Evolutionary conservation across 805 yeast species (phyloP), one percentile per base, ranked within the genome.

Genomic region (Tetrapisispora arboricola): DNA sequence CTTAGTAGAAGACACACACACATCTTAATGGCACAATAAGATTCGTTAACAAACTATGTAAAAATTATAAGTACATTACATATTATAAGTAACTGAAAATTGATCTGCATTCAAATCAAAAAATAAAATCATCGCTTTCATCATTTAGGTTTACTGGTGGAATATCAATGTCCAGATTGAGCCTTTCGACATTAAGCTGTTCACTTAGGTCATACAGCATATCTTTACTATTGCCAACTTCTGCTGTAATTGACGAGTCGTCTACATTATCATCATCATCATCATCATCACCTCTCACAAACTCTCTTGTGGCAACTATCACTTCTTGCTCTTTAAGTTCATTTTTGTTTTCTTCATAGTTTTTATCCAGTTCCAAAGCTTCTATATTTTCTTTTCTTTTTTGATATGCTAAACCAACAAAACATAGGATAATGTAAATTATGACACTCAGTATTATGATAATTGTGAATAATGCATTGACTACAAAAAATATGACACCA

Each of bases 401-500:
- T 25, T 24, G 20, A 17, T 16, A 25, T 16, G 16, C 16, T 12
- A 9, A 11, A 16, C 37, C 37, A 8, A 22, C 4, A 4, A 34
- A 24, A 30, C 37, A 34, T 6, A 34, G 15, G 11, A 22, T 57
- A 42, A 80, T 73, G 49, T 82, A 78, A 2, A 78, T 76, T 44
- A 87, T n/a, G 68, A 51, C 84, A 80, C 65, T 79, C 61, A 24
- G 86, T 49, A 58, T 70, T 50, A 88, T 66, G 38, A 85, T 69
- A 48, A 84, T 70, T 7, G 95, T 77, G 57, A 84, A 87, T 6
- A 88, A 92, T 9, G 95, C 95, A 60, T 88, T 88, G 57, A 88
- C 60, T 41, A 88, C 71, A 61, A 88, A 88, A 64, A 84, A 88
- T 2, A 88, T 71, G 76, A 94, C 81, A 0, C 94, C 96, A 94